Evolutionary conservation across 768 basidiomycete genomes (phyloP).

Genomic region (Agrocybe chaxingu): DNA sequence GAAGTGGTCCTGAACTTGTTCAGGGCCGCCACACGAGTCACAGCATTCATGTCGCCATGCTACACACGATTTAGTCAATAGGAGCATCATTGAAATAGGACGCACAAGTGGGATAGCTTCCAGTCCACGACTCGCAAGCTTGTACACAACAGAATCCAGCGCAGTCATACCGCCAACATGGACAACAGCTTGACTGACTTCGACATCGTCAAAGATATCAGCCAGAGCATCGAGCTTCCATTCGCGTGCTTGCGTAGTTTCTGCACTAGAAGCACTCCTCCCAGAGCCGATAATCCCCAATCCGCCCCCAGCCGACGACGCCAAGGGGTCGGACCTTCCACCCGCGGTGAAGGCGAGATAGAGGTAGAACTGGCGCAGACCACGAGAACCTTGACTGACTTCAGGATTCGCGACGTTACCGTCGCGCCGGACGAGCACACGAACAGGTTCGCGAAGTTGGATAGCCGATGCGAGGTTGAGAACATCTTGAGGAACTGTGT

Average conservation of each 20-base stretch:
- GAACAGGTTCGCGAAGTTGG: constrained; percentile 91
- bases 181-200: constrained; percentile 76
- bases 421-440: constrained; percentile 93
- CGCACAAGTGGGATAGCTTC: constrained; percentile 88
- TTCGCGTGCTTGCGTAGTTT: constrained; percentile 82
- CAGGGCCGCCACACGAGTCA: constrained; percentile 75
- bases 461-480: constrained; percentile 92
- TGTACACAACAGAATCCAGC: constrained; percentile 87
- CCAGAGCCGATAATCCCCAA: constrained; percentile 93
- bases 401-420: constrained; percentile 77
- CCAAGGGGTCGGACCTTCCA: constrained; percentile 57
- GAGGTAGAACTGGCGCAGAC: constrained; percentile 92
- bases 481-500: constrained; percentile 97
- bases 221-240: constrained; percentile 94
- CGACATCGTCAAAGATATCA: constrained; percentile 87
- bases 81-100: constrained; percentile 11
- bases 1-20: constrained; percentile 74
- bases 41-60: constrained; percentile 93
- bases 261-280: constrained; percentile 75
- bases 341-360: constrained; percentile 94
- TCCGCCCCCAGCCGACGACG: constrained; percentile 47
- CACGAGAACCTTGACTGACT: constrained; percentile 65
- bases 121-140: constrained; percentile 78
- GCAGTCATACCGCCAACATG: constrained; percentile 87
- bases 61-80: constrained; percentile 26